Base-by-base conservation (phyloP, 345 rosid genomes). In the Dimocarpus longan region DNA sequence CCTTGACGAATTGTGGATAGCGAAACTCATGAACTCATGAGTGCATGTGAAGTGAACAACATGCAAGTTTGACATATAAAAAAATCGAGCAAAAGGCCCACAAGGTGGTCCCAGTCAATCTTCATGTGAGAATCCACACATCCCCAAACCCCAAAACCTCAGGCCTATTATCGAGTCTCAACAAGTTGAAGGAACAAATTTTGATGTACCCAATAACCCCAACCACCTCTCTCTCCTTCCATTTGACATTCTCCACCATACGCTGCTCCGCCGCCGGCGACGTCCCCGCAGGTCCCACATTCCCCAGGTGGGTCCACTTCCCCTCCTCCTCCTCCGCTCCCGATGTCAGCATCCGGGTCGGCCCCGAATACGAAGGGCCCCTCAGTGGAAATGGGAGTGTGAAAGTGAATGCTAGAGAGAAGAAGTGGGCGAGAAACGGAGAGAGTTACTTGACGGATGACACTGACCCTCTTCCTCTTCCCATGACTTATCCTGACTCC, bases 401-500 rank as follows among this genome's bases (percentile, higher is more conserved):
- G 19, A 89, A 87, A 42, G 90, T 79, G 83, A 88, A 89, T 78
- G 94, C 93, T 70, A 86, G 75, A 84, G 93, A 93, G 82, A 80
- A 79, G 79, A 90, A 88, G 19, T 95, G 98, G 97, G 90, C 97
- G 70, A 88, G 93, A 81, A 85, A 90, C 62, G 82, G 93, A 39
- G 89, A 90, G 88, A 93, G 96, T 84, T 95, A 92, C 83, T 86
- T 95, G 93, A 75, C 85, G 44, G 91, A 87, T 62, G 84, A 91
- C 78, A 80, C 62, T 39, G 99, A 95, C 26, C 88, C 92, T 56
- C 98, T 95, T 74, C 99, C 98, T 76, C 97, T 95, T 3, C 99
- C 99, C 62, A 93, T 95, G 98, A 89, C 96, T 84, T 88, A 90
- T 79, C 98, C 99, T 0, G 82, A 95, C 78, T 74, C 97, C 40